Evolutionary conservation across 805 yeast species (phyloP).

Genomic region (Candida nanaspora): DNA sequence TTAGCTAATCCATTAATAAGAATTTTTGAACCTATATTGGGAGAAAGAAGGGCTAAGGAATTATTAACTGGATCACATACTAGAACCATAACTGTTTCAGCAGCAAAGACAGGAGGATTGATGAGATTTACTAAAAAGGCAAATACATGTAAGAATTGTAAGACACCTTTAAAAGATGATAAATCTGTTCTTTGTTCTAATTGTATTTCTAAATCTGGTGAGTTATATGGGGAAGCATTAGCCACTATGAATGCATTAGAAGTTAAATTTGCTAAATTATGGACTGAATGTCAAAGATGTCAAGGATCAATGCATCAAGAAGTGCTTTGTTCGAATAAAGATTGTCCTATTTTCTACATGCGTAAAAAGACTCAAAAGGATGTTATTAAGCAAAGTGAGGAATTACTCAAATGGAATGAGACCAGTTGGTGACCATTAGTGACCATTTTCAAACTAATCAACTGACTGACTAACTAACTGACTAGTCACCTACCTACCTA

Average conservation of each 20-base stretch:
- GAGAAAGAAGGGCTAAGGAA: conserved; percentile 75
- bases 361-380: conserved; percentile 81
- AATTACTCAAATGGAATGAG: conserved; percentile 59
- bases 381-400: conserved; percentile 46
- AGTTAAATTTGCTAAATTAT: conserved; percentile 73
- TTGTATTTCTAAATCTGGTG: conserved; percentile 69
- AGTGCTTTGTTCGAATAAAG: conserved; percentile 89
- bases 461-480: too few relatives aligned
- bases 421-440: conserved; percentile 46
- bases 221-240: conserved; percentile 72
- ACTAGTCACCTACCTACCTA: too few relatives aligned
- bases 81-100: conserved; percentile 61
- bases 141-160: conserved; percentile 84
- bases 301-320: conserved; percentile 96
- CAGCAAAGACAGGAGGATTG: conserved; percentile 73
- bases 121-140: conserved; percentile 90
- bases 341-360: conserved; percentile 97
- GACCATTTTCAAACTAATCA: too few relatives aligned
- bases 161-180: conserved; percentile 60
- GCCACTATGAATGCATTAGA: conserved; percentile 76
- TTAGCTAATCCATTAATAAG: conserved; percentile 86
- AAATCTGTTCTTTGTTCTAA: conserved; percentile 72
- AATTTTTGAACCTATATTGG: conserved; percentile 91
- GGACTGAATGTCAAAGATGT: conserved; percentile 98
- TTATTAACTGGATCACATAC: conserved; percentile 82